Conservation (phyloP, 139 green algal species). For the Ulvella scutata region DNA sequence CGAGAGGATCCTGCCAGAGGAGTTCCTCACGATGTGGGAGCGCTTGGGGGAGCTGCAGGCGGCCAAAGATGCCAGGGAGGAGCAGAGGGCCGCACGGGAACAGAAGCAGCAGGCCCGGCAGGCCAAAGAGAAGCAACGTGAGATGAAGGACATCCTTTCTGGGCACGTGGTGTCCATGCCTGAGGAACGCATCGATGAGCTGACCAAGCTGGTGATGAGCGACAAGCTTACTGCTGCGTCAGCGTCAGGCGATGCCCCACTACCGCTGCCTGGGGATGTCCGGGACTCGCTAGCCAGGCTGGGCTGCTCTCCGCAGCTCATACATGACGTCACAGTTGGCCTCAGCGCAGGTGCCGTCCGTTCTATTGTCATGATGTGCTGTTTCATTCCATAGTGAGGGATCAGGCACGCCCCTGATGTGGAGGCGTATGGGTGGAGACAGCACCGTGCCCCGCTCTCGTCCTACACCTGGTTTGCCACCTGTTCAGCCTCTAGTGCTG, state of each 20-base stretch:
- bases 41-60: not conserved
- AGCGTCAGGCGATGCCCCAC: not conserved
- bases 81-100: not conserved
- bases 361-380: too few species aligned
- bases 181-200: not conserved
- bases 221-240: not conserved
- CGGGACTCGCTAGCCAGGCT: not conserved
- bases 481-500: too few species aligned
- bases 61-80: not conserved
- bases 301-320: not conserved
- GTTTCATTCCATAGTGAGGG: too few species aligned
- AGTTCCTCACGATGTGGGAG: not conserved
- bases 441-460: too few species aligned
- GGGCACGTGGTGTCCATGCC: not conserved
- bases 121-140: not conserved
- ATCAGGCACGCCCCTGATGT: too few species aligned
- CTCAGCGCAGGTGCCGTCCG: too few species aligned
- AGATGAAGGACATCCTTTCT: not conserved
- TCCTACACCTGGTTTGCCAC: too few species aligned
- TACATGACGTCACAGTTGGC: not conserved
- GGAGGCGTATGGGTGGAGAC: too few species aligned
- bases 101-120: not conserved
- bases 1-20: not conserved
- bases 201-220: not conserved
- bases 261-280: not conserved